A percentile compares a stretch with the other conserved stretches of the same genome.
Evolutionary conservation across 2,329 filamentous ascomycete genomes (phyloP).

Genomic region (Lasiodiplodia theobromae): DNA sequence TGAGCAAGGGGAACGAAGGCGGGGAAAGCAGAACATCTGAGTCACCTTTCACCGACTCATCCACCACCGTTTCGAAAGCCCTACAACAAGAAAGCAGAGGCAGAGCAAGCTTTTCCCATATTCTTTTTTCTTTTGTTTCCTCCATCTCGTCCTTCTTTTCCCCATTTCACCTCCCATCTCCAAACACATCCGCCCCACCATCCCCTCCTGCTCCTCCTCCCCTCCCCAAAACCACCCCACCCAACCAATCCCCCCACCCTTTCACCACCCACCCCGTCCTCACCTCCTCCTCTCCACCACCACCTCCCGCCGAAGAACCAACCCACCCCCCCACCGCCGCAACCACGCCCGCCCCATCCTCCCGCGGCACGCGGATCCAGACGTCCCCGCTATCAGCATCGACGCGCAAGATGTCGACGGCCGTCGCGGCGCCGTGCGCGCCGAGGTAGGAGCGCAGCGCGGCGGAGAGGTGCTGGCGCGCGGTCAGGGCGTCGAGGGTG

Average conservation of each 20-base stretch:
- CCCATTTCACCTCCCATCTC: background rate
- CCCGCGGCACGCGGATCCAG: conserved; percentile 18
- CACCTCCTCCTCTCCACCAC: background rate
- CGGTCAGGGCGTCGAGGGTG: conserved; percentile 65
- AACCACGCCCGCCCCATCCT: conserved; percentile 7
- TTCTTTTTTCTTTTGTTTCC: too few species aligned
- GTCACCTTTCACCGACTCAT: too few species aligned
- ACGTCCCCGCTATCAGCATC: conserved; percentile 55
- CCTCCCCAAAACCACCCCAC: background rate
- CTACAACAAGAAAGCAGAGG: too few species aligned
- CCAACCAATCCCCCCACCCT: conserved; percentile 27
- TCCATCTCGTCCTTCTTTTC: too few species aligned
- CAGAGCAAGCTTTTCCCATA: too few species aligned
- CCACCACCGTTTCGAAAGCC: too few species aligned
- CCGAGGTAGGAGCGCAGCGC: conserved; percentile 74
- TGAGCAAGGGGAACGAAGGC: too few species aligned
- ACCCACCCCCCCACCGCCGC: conserved; percentile 14
- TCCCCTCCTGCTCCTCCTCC: background rate
- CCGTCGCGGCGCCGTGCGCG: conserved; percentile 68
- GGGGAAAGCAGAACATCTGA: too few species aligned
- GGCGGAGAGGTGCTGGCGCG: conserved; percentile 66
- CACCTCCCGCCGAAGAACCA: background rate
- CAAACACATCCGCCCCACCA: background rate
- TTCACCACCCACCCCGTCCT: conserved; percentile 15
- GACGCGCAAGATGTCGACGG: conserved; percentile 72